Base-by-base conservation (phyloP, 176 grass and related monocot species). In the Triticum turgidum region DNA sequence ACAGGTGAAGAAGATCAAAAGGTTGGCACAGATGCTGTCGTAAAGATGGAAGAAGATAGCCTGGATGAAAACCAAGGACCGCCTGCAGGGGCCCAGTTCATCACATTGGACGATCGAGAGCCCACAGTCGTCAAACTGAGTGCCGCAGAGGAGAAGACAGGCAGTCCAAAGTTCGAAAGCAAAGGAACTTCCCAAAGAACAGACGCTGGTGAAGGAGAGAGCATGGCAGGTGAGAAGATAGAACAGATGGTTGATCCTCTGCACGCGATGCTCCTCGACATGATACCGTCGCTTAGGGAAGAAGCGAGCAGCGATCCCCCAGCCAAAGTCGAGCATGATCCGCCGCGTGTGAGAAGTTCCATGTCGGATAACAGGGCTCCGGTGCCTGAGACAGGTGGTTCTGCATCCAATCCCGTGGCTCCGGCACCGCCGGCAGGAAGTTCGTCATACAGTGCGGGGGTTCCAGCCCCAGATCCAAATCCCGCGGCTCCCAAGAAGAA, bases 221-320 rank as follows among this genome's bases (percentile, higher is more conserved):
- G 79, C 29, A 24, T 4, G 1, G 47, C 13, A 3, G 70, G 79
- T 8, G 86, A 92, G 39, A 98, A 98, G 78, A 92, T 89, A 69
- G 93, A 95, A 85, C 91, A 94, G 45, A 92, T 92, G 90, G 88
- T 89, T 14, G 93, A 98, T 89, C 96, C 96, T 2, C 72, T 94
- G n/a, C 93, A 94, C 3, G 93, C 96, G 9, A 98, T 98, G 84
- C 86, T 98, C 45, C 84, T 98, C 7, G 91, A 98, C 80, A 92
- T 98, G 96, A 77, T 95, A 67, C 93, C 96, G 13, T 66, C 90
- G 11, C 93, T 98, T 35, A 76, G 93, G 47, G 85, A 72, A 65
- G 73, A 52, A 35, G 1, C 11, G 4, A 52, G 49, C 49, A 65
- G 25, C 34, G 73, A 1, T 12, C 58, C 86, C 27, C 9, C 32